These are phyloP conservation scores for Sedum album DNA, from an alignment of 164 flowering plant genomes.

Conservation along the genomic window DNA sequence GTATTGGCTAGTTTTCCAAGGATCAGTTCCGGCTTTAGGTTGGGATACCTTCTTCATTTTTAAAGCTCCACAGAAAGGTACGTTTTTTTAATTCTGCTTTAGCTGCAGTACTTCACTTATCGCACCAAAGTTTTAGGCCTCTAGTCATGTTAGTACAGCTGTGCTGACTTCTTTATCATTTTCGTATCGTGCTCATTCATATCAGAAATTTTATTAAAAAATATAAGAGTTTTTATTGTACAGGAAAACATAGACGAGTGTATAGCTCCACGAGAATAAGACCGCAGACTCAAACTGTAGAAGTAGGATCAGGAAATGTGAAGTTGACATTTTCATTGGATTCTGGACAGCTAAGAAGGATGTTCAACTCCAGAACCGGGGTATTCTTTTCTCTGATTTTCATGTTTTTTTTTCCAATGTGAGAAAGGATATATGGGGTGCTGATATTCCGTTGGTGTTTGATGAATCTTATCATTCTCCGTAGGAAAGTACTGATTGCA, in stretches of 20 bases:
- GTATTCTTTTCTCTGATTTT: conserved; percentile 20
- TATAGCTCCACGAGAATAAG: conserved; percentile 15
- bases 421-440: too few relatives aligned
- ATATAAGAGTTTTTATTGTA: conserved; percentile 22
- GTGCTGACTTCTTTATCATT: too few relatives aligned
- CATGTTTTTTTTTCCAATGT: too few relatives aligned
- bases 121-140: too few relatives aligned
- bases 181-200: too few relatives aligned
- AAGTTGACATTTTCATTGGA: conserved; percentile 58
- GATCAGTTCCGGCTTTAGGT: conserved; percentile 68
- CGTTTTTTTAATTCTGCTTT: conserved; percentile 2
- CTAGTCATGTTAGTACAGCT: too few relatives aligned
- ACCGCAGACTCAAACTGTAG: conserved; percentile 38
- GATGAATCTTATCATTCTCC: neutral
- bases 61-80: conserved; percentile 34
- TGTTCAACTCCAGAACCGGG: conserved; percentile 53
- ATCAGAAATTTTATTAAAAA: too few relatives aligned
- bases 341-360: conserved; percentile 59
- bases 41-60: conserved; percentile 81
- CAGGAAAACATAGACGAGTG: conserved; percentile 13
- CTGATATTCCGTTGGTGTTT: too few relatives aligned
- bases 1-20: conserved; percentile 73
- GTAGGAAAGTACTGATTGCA: neutral
- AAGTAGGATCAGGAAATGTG: conserved; percentile 72
- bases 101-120: too few relatives aligned